Percentiles rank a stretch among this genome's conserved stretches.
phyloP scores from a whole-genome alignment of 2,329 filamentous ascomycete species.

The Cryphonectria nitschkei region DNA sequence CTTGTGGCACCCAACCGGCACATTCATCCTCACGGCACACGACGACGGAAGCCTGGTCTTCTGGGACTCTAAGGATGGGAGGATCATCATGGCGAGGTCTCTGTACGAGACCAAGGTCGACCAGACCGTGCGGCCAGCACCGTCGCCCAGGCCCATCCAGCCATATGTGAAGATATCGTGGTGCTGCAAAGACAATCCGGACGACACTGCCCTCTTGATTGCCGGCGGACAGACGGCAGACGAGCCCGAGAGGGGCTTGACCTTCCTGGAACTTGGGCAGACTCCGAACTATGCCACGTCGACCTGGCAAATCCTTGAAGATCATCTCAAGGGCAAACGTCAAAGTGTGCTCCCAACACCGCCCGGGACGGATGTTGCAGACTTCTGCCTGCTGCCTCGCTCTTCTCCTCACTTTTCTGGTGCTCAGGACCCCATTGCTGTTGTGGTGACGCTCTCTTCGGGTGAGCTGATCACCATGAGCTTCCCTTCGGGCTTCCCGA shows the following conservation, averaged over 20 bases:
- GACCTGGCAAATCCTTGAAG: slow-evolving; percentile 79
- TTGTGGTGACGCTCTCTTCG: slow-evolving; percentile 78
- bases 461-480: slow-evolving; percentile 89
- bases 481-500: slow-evolving; percentile 89
- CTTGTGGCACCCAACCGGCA: slow-evolving; percentile 92
- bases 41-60: slow-evolving; percentile 91
- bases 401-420: slow-evolving; percentile 83
- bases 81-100: slow-evolving; percentile 81
- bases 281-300: slow-evolving; percentile 93
- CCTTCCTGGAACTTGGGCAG: slow-evolving; percentile 84
- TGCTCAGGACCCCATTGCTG: slow-evolving; percentile 86
- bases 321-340: slow-evolving; percentile 79
- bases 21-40: slow-evolving; percentile 83
- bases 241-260: slow-evolving; percentile 74
- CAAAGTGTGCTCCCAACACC: slow-evolving; percentile 76
- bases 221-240: slow-evolving; percentile 77
- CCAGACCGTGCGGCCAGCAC: slow-evolving; percentile 58
- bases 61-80: slow-evolving; percentile 91
- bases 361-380: slow-evolving; percentile 72
- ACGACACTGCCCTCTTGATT: slow-evolving; percentile 87
- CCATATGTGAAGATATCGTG: slow-evolving; percentile 81
- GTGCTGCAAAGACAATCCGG: slow-evolving; percentile 93
- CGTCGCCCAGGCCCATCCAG: slow-evolving; percentile 64
- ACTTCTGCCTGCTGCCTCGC: slow-evolving; percentile 84
- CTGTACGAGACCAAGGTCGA: slow-evolving; percentile 76